phyloP scores from a whole-genome alignment of 148 eudicot species.

The Chenopodium quinoa region DNA sequence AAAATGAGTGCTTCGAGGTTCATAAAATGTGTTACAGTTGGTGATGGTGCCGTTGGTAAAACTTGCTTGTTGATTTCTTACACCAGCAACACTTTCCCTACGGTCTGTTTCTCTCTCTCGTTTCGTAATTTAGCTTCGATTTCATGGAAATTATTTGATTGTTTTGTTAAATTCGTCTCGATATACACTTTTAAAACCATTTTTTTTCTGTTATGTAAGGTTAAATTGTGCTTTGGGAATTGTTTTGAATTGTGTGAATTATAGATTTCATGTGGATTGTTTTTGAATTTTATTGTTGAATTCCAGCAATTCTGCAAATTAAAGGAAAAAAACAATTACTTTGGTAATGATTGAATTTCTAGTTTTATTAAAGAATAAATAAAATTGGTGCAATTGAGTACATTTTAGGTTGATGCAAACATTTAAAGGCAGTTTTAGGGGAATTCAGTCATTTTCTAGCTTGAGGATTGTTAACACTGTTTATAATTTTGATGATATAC shows the following conservation, averaged over 20 bases:
- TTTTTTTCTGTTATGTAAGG: too few relatives aligned
- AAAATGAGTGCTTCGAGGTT: conserved; percentile 92
- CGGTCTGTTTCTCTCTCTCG: conserved; percentile 42
- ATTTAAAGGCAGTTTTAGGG: neutral
- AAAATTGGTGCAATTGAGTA: neutral
- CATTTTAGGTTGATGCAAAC: neutral
- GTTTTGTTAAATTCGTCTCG: neutral
- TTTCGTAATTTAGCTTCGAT: neutral
- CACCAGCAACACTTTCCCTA: conserved; percentile 96
- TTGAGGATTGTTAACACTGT: too few relatives aligned
- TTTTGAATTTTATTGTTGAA: neutral
- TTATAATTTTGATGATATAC: neutral
- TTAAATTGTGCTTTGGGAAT: neutral
- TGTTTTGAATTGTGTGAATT: neutral
- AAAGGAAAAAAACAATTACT: neutral
- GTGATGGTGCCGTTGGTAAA: conserved; percentile 94
- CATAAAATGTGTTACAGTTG: conserved; percentile 90
- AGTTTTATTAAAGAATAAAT: too few relatives aligned
- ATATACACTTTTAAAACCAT: neutral
- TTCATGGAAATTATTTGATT: neutral
- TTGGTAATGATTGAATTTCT: neutral
- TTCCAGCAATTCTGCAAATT: too few relatives aligned
- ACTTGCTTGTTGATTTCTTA: conserved; percentile 88
- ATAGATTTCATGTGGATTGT: neutral
- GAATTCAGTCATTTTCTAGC: neutral